These are phyloP conservation scores for Lentinula sp. DNA, from an alignment of 768 basidiomycete genomes.

Conservation along the genomic window DNA sequence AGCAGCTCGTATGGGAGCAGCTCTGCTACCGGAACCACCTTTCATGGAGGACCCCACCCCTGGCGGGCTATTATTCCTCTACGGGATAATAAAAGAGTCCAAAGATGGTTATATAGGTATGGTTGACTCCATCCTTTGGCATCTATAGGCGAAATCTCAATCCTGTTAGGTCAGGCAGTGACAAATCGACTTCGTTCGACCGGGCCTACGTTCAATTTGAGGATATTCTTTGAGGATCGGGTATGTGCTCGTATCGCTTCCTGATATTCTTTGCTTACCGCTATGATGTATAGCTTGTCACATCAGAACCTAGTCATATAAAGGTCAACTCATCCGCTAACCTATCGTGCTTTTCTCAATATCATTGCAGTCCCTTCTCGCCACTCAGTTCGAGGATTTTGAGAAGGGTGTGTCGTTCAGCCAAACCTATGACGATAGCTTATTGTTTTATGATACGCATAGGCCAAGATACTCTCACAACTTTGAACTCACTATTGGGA, in stretches of 20 bases:
- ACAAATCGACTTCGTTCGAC: constrained; percentile 15
- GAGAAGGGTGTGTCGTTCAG: constrained; percentile 20
- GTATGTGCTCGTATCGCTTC: constrained; percentile 16
- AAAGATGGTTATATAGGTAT: constrained; percentile 22
- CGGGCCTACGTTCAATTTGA: constrained; percentile 26
- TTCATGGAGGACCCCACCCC: not conserved
- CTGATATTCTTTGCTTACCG: not conserved
- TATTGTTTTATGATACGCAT: constrained; percentile 13
- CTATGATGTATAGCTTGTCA: constrained; percentile 28
- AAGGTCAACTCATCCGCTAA: constrained; percentile 19
- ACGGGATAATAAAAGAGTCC: constrained; percentile 3
- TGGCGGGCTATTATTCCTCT: not conserved
- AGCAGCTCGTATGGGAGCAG: constrained; percentile 1
- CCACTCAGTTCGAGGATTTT: constrained; percentile 37
- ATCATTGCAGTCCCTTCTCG: constrained; percentile 29
- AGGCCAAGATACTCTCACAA: not conserved
- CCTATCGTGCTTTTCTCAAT: not conserved
- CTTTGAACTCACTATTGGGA: constrained; percentile 4
- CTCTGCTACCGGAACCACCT: not conserved
- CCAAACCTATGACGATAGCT: not conserved
- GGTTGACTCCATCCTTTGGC: not conserved
- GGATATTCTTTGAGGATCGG: constrained; percentile 30
- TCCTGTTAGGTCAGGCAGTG: constrained; percentile 21
- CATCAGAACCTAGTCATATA: constrained; percentile 42
- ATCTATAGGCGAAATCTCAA: not conserved